Conservation (phyloP, 2,329 filamentous ascomycete genomes). For the Fusarium ramigenum region DNA sequence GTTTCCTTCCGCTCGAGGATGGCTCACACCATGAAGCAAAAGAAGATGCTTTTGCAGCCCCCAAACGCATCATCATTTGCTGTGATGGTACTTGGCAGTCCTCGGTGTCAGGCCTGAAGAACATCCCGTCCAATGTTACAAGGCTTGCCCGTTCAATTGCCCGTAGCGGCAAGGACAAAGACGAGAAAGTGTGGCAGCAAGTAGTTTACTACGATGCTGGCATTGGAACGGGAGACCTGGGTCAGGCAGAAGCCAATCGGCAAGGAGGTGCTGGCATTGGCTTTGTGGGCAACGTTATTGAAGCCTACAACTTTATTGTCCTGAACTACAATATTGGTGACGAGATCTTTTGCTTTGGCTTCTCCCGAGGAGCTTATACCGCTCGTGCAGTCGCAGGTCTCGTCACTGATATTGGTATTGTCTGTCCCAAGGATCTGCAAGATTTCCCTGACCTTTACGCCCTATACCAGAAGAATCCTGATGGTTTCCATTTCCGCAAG, state of each 20-base stretch:
- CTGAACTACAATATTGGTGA: constrained; percentile 46
- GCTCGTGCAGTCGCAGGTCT: constrained; percentile 48
- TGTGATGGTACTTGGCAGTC: constrained; percentile 51
- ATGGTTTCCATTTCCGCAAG: constrained; percentile 33
- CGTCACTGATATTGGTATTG: constrained; percentile 42
- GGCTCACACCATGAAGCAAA: constrained; percentile 28
- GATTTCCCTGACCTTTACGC: constrained; percentile 40
- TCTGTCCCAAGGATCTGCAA: constrained; percentile 40
- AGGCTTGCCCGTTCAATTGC: constrained; percentile 46
- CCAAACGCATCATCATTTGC: constrained; percentile 46
- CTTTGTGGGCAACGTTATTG: constrained; percentile 46
- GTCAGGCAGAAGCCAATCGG: constrained; percentile 26
- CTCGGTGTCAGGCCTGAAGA: constrained; percentile 38
- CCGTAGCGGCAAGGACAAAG: constrained; percentile 36
- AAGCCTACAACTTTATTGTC: constrained; percentile 50
- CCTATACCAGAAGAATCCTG: constrained; percentile 38
- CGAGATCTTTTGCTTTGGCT: constrained; percentile 50
- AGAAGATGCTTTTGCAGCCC: constrained; percentile 17
- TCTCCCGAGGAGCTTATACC: constrained; percentile 50
- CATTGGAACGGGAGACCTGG: constrained; percentile 41
- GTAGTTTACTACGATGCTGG: constrained; percentile 51
- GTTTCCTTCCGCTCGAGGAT: constrained; percentile 25
- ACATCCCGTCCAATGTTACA: constrained; percentile 47
- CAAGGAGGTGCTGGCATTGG: constrained; percentile 42
- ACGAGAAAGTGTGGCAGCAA: constrained; percentile 46